Base-by-base conservation (phyloP, 2,329 filamentous ascomycete species). In the Cercospora zeina region DNA sequence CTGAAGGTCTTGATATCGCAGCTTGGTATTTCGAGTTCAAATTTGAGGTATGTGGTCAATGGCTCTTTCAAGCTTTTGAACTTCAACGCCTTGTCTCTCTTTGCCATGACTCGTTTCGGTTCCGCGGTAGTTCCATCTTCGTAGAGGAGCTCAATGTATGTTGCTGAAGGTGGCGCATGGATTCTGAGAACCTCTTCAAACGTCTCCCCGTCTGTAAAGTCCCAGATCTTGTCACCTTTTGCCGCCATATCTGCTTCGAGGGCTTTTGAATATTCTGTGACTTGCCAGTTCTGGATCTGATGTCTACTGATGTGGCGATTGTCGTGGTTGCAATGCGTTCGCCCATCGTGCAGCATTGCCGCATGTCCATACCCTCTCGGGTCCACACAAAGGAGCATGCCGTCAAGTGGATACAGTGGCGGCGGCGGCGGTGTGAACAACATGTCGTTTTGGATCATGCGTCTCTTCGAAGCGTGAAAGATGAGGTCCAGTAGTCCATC, bases 71-170 rank as follows among this genome's bases (percentile, higher is more conserved):
- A 66, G 60, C 70, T 74, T 1, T 65, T 57, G 61, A 70, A 75
- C 5, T 62, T 62, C 10, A 74, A 66, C 13, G 75, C 69, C 39
- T 71, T 71, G 4, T 69, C 66, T 4, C 65, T 63, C 1, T 72
- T 66, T 3, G 76, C 69, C 37, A 76, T 73, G 16, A 78, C 64
- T 1, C 73, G 65, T 47, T 58, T 63, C 8, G 58, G 49, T 14
- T 47, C 58, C 7, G 54, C 13, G 5, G 57, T 50, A 19, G 39
- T 58, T 50, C 71, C 73, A 31, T 72, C 71, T 4, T 73, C 65
- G 69, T 72, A 76, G 36, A 79, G 58, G 47, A 79, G 71, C 63
- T 79, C 77, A 19, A 75, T 69, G 27, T 74, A 76, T 4, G 74
- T 70, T 1, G 65, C 59, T 8, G 74, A 74, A 2, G 75, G 71